A percentile compares a stretch with the other conserved stretches of the same genome.
Evolutionary conservation across 129 eudicot genomes (phyloP).

Genomic region (Saposhnikovia divaricata): DNA sequence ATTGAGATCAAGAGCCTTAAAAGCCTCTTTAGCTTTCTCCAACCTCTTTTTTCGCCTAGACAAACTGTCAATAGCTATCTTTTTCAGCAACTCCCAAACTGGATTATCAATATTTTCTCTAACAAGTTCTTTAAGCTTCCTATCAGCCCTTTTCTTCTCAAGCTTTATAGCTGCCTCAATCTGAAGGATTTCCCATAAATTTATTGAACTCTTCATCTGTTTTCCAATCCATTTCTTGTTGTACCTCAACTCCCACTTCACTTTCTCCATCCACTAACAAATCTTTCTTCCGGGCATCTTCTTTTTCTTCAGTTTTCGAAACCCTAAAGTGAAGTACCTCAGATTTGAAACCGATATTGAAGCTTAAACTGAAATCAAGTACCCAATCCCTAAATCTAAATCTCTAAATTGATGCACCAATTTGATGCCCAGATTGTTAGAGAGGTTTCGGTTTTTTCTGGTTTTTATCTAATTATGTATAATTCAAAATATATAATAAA

Average conservation of each 20-base stretch:
- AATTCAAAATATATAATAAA: no score
- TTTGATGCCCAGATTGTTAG: no score
- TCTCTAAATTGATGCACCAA: no score
- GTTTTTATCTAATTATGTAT: no score
- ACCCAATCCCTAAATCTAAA: no score
- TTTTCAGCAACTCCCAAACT: constrained; percentile 41
- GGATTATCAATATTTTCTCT: constrained; percentile 53
- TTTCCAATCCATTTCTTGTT: constrained; percentile 88
- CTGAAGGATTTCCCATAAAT: constrained; percentile 95
- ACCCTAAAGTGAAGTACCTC: no score
- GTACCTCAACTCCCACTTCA: constrained; percentile 22
- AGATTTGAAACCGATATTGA: no score
- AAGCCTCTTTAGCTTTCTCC: constrained; percentile 76
- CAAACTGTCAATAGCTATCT: constrained; percentile 50
- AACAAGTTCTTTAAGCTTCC: constrained; percentile 85
- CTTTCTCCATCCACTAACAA: constrained; percentile 18
- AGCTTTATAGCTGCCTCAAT: constrained; percentile 99
- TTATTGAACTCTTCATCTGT: constrained; percentile 92
- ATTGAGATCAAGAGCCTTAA: constrained; percentile 98
- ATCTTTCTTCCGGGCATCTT: constrained; percentile 25
- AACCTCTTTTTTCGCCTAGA: constrained; percentile 60
- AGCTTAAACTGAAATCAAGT: no score
- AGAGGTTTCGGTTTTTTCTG: no score
- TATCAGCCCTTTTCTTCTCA: constrained; percentile 85
- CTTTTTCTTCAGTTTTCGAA: constrained; percentile 27